These are phyloP conservation scores for Leucosporidium yakuticum DNA, from an alignment of 768 basidiomycete species.

Conservation along the genomic window DNA sequence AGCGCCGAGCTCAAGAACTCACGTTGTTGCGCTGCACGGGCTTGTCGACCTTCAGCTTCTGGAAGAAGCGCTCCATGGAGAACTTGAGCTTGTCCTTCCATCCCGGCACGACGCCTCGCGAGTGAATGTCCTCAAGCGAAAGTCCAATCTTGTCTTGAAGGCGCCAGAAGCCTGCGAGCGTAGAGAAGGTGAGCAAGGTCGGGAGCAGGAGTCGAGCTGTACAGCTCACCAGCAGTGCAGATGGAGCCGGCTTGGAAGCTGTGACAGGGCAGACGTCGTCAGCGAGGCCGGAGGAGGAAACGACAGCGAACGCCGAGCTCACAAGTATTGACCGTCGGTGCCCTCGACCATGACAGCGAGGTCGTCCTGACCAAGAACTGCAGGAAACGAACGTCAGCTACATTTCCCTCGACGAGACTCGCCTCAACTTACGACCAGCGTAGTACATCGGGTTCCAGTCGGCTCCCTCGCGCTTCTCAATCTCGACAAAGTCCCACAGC, in stretches of 20 bases:
- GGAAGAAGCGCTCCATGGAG: conserved; percentile 67
- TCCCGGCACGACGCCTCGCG: conserved; percentile 63
- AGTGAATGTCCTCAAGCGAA: conserved; percentile 65
- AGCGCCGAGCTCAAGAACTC: conserved; percentile 43
- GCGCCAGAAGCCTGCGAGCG: conserved; percentile 61
- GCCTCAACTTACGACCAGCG: conserved; percentile 45
- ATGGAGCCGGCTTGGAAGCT: conserved; percentile 71
- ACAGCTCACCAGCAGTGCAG: conserved; percentile 54
- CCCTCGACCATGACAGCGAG: conserved; percentile 42
- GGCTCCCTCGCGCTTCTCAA: conserved; percentile 52
- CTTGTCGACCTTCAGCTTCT: conserved; percentile 59
- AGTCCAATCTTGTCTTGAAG: conserved; percentile 69
- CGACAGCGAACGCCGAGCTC: no score
- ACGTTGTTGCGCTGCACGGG: conserved; percentile 64
- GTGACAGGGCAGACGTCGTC: background rate
- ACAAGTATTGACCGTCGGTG: conserved; percentile 55
- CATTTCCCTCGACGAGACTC: conserved; percentile 55
- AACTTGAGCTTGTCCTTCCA: conserved; percentile 61
- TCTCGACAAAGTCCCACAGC: conserved; percentile 49
- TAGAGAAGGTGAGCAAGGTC: background rate
- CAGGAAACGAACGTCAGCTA: conserved; percentile 46
- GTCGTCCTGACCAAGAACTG: conserved; percentile 39
- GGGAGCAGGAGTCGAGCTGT: background rate
- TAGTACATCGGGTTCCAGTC: conserved; percentile 47
- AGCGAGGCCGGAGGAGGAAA: background rate